These are phyloP conservation scores for Boletus barrowsii DNA, from an alignment of 768 basidiomycete genomes.

Conservation along the genomic window DNA sequence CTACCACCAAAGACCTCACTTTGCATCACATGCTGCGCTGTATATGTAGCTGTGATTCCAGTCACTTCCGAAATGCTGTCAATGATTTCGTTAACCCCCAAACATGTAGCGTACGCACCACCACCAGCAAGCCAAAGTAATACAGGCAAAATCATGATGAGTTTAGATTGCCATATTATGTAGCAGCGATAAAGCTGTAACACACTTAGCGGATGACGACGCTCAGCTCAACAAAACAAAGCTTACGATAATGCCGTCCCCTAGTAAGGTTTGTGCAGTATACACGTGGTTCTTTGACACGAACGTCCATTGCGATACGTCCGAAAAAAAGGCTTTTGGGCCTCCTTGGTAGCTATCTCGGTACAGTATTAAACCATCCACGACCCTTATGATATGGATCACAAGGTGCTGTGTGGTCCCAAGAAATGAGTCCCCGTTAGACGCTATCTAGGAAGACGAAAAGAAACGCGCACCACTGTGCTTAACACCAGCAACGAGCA, in stretches of 20 bases:
- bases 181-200: conserved; percentile 13
- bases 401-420: conserved; percentile 20
- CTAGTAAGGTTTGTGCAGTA: conserved; percentile 11
- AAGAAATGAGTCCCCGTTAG: neutral
- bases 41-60: neutral
- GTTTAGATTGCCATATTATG: conserved; percentile 4
- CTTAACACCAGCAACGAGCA: conserved; percentile 23
- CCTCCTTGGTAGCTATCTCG: conserved; percentile 23
- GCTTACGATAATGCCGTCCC: conserved; percentile 9
- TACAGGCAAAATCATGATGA: conserved; percentile 5
- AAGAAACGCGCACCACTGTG: conserved; percentile 18
- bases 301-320: conserved; percentile 9
- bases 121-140: conserved; percentile 1
- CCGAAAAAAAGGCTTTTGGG: conserved; percentile 22
- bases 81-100: neutral
- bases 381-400: conserved; percentile 19
- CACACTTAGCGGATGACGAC: neutral
- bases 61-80: conserved; percentile 4
- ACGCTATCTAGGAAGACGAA: neutral
- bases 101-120: neutral
- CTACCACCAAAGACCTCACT: neutral
- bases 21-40: neutral
- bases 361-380: conserved; percentile 22
- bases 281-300: neutral
- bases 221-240: neutral